phyloP scores from a whole-genome alignment of 2,329 filamentous ascomycete species.

The Aureobasidium uvarum region DNA sequence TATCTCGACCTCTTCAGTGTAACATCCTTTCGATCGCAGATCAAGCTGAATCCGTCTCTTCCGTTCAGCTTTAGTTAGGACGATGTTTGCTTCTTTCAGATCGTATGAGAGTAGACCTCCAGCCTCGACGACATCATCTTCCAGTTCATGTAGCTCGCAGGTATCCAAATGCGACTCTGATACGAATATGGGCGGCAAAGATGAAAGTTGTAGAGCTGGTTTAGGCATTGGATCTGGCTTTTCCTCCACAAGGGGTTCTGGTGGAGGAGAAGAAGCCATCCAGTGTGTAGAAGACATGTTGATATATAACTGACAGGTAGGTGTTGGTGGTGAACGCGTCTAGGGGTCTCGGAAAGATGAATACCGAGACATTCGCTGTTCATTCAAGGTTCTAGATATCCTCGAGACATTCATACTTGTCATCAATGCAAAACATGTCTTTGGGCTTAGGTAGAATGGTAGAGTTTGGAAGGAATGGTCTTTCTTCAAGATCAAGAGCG shows the following conservation, averaged over 20 bases:
- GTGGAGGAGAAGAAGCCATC: constrained; percentile 17
- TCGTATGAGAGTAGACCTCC: constrained; percentile 66
- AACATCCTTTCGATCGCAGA: constrained; percentile 64
- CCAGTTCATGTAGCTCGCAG: constrained; percentile 62
- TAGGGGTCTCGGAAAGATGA: not conserved
- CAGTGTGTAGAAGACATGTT: constrained; percentile 15
- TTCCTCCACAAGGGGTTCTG: not conserved
- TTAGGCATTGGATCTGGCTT: not conserved
- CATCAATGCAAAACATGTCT: not conserved
- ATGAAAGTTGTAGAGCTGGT: constrained; percentile 42
- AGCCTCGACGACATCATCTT: constrained; percentile 58
- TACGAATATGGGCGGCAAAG: constrained; percentile 67
- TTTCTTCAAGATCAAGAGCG: not conserved
- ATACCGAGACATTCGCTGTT: not conserved
- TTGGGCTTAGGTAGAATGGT: not conserved
- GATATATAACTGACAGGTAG: not conserved
- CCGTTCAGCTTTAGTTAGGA: constrained; percentile 70
- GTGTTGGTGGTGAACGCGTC: not conserved
- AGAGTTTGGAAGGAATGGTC: too few relatives aligned
- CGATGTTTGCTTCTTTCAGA: constrained; percentile 66
- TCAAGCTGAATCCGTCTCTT: constrained; percentile 74
- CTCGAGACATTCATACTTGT: not conserved
- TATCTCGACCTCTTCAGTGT: constrained; percentile 51
- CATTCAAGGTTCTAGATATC: too few relatives aligned
- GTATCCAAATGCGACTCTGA: constrained; percentile 66